These are phyloP conservation scores for Marchantia paleacea DNA, from an alignment of 225 moss, liverwort and hornwort species.

Conservation along the genomic window DNA sequence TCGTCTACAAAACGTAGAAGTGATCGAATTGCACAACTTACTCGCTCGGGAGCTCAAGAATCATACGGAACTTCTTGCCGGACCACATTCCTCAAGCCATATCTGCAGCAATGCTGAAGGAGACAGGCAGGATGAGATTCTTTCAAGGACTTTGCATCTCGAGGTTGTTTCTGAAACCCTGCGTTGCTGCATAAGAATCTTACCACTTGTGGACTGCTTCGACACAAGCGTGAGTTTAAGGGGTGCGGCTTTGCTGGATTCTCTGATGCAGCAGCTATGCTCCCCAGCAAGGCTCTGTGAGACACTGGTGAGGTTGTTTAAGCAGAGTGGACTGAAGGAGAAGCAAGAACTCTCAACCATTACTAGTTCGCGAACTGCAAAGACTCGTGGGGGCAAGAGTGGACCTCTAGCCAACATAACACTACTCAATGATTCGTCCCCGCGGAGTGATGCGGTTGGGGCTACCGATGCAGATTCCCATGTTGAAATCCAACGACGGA, in stretches of 20 bases:
- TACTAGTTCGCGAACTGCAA: not conserved
- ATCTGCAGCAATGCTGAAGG: constrained; percentile 1
- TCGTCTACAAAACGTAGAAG: constrained; percentile 44
- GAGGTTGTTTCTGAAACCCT: constrained; percentile 55
- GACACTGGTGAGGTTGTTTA: constrained; percentile 26
- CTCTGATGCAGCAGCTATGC: constrained; percentile 65
- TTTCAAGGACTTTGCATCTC: constrained; percentile 41
- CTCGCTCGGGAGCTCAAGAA: constrained; percentile 54
- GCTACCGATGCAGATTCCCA: not conserved
- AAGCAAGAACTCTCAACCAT: not conserved
- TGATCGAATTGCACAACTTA: constrained; percentile 57
- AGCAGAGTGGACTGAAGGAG: not conserved
- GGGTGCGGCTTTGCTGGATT: constrained; percentile 50
- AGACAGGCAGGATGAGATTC: constrained; percentile 16
- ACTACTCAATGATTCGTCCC: not conserved
- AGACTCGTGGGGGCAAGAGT: not conserved
- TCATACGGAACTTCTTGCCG: constrained; percentile 36
- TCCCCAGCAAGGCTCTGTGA: constrained; percentile 58
- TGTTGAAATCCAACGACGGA: not conserved
- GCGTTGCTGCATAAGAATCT: constrained; percentile 73
- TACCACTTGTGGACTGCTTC: constrained; percentile 73
- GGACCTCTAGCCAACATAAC: not conserved
- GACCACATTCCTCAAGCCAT: not conserved
- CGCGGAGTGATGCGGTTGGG: not conserved
- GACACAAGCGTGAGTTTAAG: constrained; percentile 64